Evolutionary conservation across 176 grass and related monocot species (phyloP).

Genomic region (Cenchrus americanus): DNA sequence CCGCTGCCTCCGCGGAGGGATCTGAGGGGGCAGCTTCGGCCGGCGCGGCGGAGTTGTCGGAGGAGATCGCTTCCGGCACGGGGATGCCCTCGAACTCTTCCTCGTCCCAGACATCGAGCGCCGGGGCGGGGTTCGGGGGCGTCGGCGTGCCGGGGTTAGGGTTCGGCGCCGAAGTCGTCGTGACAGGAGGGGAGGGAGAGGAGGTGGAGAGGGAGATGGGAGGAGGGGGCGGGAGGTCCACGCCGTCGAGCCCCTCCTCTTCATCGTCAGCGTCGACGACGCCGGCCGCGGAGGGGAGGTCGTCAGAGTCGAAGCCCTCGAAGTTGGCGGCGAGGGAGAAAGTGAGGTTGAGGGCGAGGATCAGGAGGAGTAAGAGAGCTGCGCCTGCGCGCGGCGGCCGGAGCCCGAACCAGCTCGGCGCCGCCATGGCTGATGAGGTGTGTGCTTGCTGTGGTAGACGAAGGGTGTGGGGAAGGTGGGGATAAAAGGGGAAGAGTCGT

Average conservation of each 20-base stretch:
- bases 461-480: constrained; percentile 1
- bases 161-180: constrained; percentile 39
- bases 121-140: constrained; percentile 37
- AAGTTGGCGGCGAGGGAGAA: constrained; percentile 70
- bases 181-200: constrained; percentile 41
- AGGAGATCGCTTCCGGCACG: constrained; percentile 19
- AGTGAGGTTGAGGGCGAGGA: constrained; percentile 54
- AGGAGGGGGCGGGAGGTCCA: constrained; percentile 33
- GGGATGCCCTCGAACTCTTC: constrained; percentile 99
- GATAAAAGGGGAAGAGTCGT: constrained; percentile 32
- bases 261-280: constrained; percentile 50
- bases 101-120: constrained; percentile 91
- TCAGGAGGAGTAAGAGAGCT: constrained; percentile 55
- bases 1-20: constrained; percentile 36
- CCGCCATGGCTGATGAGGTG: constrained; percentile 60
- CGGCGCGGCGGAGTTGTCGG: constrained; percentile 28
- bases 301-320: constrained; percentile 92
- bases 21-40: constrained; percentile 38
- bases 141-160: constrained; percentile 46
- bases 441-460: constrained; percentile 9
- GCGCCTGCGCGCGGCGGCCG: constrained; percentile 45
- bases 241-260: constrained; percentile 36
- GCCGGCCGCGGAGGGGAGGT: constrained; percentile 48
- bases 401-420: constrained; percentile 57
- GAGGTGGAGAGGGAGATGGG: constrained; percentile 52